A percentile compares a stretch with the other conserved stretches of the same genome.
Conservation (phyloP, 176 grass and related monocot species). For the Eragrostis curvula region DNA sequence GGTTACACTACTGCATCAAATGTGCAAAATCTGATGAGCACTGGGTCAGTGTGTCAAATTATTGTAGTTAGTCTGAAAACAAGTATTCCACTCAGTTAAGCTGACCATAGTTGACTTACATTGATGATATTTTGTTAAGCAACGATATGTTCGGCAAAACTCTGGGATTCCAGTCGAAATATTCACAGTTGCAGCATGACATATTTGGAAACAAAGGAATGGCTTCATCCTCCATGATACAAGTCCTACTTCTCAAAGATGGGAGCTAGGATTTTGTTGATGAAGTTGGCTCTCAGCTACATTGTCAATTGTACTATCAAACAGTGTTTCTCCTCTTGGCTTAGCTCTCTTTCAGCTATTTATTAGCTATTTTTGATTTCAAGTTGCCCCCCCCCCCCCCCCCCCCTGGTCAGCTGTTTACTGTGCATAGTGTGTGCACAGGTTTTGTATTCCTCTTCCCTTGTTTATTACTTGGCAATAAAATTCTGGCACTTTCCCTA, state of each 20-base stretch:
- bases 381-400: too few relatives aligned
- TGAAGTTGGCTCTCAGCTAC: background rate
- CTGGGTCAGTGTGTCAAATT: background rate
- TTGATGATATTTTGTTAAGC: background rate
- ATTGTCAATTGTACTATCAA: background rate
- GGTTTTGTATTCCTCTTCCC: background rate
- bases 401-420: background rate
- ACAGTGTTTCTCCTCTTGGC: background rate
- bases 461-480: background rate
- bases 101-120: constrained; percentile 29
- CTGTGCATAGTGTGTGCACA: background rate
- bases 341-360: background rate
- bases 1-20: constrained; percentile 6
- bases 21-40: background rate
- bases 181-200: background rate
- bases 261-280: background rate
- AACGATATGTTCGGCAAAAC: background rate
- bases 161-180: background rate
- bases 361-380: background rate
- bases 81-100: constrained; percentile 22
- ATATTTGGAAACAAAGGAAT: background rate
- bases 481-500: background rate
- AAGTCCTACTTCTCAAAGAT: background rate
- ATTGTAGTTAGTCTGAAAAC: background rate
- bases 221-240: background rate